Percentiles rank a stretch among this genome's conserved stretches.
phyloP scores from a whole-genome alignment of 2,329 filamentous ascomycete species.

The Exophiala sp. region DNA sequence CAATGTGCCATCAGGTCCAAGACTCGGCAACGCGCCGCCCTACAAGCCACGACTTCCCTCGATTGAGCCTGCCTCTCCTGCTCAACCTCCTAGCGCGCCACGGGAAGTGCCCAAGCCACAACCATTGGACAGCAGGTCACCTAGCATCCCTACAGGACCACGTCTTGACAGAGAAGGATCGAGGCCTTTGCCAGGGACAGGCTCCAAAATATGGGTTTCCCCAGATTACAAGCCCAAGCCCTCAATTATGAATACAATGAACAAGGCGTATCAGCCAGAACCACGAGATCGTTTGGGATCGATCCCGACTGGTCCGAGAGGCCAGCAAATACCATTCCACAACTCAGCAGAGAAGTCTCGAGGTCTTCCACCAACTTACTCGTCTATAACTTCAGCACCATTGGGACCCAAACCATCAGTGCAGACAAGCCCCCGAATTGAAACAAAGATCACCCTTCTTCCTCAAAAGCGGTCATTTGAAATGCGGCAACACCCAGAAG shows the following conservation, averaged over 20 bases:
- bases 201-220: constrained; percentile 21
- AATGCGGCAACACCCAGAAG: constrained; percentile 8
- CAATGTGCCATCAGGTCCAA: constrained; percentile 27
- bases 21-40: constrained; percentile 12
- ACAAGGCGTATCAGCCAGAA: constrained; percentile 21
- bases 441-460: constrained; percentile 13
- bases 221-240: constrained; percentile 26
- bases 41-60: constrained; percentile 25
- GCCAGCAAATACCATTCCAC: constrained; percentile 11
- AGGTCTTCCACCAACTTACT: constrained; percentile 1
- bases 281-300: constrained; percentile 9
- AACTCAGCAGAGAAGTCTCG: constrained; percentile 14
- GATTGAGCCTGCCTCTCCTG: constrained; percentile 15
- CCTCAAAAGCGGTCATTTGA: constrained; percentile 8
- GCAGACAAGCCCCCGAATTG: constrained; percentile 18
- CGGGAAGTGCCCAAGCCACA: constrained; percentile 16
- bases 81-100: constrained; percentile 11
- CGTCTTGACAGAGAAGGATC: constrained; percentile 22
- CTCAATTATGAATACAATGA: constrained; percentile 24
- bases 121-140: constrained; percentile 7
- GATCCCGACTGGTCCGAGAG: constrained; percentile 20
- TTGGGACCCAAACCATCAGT: constrained; percentile 16
- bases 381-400: constrained; percentile 10
- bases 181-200: constrained; percentile 11
- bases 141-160: constrained; percentile 25